These are phyloP conservation scores for Coemansia sp. DNA, from an alignment of 192 early-diverging fungal species.

Conservation along the genomic window DNA sequence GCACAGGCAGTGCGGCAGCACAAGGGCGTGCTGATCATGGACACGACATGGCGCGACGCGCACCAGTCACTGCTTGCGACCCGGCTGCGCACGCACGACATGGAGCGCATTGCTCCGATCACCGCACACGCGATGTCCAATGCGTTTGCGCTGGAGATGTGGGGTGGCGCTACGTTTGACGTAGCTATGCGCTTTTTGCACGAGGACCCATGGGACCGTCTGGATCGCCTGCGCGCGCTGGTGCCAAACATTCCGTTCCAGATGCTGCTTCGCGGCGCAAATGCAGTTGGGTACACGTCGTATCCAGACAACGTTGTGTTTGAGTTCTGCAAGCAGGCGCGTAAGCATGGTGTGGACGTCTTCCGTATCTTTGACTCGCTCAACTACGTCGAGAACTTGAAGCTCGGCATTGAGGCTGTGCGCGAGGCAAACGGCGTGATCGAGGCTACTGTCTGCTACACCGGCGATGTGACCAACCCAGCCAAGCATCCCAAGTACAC, in stretches of 20 bases:
- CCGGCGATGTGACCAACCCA: conserved; percentile 90
- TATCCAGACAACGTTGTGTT: conserved; percentile 98
- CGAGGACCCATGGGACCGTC: conserved; percentile 96
- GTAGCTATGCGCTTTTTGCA: conserved; percentile 95
- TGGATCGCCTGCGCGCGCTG: conserved; percentile 76
- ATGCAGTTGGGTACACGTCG: conserved; percentile 95
- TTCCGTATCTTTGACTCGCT: conserved; percentile 98
- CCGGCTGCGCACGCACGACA: conserved; percentile 92
- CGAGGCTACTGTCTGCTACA: conserved; percentile 91
- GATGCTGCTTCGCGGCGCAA: conserved; percentile 97
- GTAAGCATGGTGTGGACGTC: conserved; percentile 86
- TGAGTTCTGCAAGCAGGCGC: conserved; percentile 92
- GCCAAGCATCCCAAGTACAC: conserved; percentile 75
- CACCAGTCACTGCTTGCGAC: conserved; percentile 96
- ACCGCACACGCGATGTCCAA: conserved; percentile 87
- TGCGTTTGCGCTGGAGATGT: conserved; percentile 92
- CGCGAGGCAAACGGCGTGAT: conserved; percentile 91
- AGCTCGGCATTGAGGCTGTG: conserved; percentile 90
- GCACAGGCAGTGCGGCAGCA: conserved; percentile 87
- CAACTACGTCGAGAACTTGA: conserved; percentile 96
- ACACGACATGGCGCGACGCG: conserved; percentile 97
- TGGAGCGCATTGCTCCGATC: conserved; percentile 81
- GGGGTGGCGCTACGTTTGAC: conserved; percentile 98
- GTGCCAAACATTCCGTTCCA: conserved; percentile 98
- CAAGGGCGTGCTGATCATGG: conserved; percentile 86